Percentiles rank a stretch among this genome's conserved stretches.
These are phyloP conservation scores for Gracilaria caudata DNA, from an alignment of 23 red algal species.

Conservation along the genomic window DNA sequence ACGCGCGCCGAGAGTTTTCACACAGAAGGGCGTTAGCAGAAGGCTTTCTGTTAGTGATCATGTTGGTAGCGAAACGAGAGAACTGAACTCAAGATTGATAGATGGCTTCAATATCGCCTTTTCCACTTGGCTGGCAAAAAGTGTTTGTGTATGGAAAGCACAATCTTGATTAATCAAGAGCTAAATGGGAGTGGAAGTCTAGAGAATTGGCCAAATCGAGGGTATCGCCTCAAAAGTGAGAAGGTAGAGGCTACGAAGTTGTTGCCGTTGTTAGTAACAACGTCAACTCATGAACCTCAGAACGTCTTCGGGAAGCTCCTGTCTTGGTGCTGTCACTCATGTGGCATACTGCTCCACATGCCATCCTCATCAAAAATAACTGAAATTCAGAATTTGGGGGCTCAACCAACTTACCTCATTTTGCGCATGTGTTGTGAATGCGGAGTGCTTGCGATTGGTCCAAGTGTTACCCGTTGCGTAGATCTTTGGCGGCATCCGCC, in stretches of 20 bases:
- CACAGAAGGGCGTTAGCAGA: not conserved
- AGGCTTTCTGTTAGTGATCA: not conserved
- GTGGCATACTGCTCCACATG: no score
- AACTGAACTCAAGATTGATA: slow-evolving; percentile 14
- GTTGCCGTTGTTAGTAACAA: no score
- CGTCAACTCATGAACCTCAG: no score
- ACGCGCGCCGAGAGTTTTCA: not conserved
- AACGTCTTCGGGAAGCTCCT: no score
- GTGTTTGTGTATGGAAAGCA: no score
- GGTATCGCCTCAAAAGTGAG: no score
- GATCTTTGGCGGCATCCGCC: slow-evolving; percentile 35
- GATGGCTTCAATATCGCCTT: not conserved
- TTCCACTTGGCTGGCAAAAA: not conserved
- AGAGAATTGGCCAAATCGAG: no score
- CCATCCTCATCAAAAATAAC: no score
- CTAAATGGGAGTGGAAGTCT: no score
- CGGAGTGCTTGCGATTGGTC: slow-evolving; percentile 1
- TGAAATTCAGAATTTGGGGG: not conserved
- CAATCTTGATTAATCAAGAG: no score
- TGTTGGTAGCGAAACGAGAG: not conserved
- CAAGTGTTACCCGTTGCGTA: slow-evolving; percentile 14
- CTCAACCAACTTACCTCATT: not conserved
- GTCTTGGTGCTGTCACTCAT: no score
- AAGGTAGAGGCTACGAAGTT: no score
- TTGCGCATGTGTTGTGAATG: not conserved